Evolutionary conservation across 2,329 filamentous ascomycete genomes (phyloP).

Genomic region (Cladosporium cucumerinum): DNA sequence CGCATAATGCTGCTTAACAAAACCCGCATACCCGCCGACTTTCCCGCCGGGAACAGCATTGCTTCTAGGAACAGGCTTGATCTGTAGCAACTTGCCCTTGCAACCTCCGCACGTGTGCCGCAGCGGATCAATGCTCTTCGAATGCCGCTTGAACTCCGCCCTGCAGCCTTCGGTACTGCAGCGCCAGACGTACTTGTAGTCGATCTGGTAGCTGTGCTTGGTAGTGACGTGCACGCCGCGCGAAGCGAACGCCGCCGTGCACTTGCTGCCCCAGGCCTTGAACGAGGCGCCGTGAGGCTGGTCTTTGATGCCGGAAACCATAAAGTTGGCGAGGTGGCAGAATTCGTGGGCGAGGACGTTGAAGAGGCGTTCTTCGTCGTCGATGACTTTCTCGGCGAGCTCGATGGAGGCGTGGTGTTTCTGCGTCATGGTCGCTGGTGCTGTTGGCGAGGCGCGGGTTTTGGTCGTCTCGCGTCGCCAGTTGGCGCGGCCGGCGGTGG

Average conservation of each 20-base stretch:
- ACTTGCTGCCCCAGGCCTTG: slow-evolving; percentile 66
- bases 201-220: slow-evolving; percentile 84
- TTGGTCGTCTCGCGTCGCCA: slow-evolving; percentile 47
- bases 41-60: slow-evolving; percentile 23
- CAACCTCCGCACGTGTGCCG: slow-evolving; percentile 76
- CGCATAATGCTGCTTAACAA: slow-evolving; percentile 67
- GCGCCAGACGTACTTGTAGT: slow-evolving; percentile 87
- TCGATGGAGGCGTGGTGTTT: slow-evolving; percentile 69
- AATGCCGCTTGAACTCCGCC: slow-evolving; percentile 76
- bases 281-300: slow-evolving; percentile 83
- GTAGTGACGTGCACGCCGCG: slow-evolving; percentile 76
- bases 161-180: slow-evolving; percentile 61
- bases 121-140: slow-evolving; percentile 72
- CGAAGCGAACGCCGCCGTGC: slow-evolving; percentile 54
- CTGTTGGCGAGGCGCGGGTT: slow-evolving; percentile 25
- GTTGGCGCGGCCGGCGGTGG: slow-evolving; percentile 65
- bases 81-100: slow-evolving; percentile 65
- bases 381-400: slow-evolving; percentile 82
- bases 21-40: slow-evolving; percentile 53
- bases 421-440: slow-evolving; percentile 27
- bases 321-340: slow-evolving; percentile 90
- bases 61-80: slow-evolving; percentile 67
- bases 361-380: slow-evolving; percentile 69
- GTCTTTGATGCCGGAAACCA: slow-evolving; percentile 70
- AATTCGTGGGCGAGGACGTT: slow-evolving; percentile 97